Base-by-base conservation (phyloP, 2,329 filamentous ascomycete species). In the Aspergillus arachidicola region DNA sequence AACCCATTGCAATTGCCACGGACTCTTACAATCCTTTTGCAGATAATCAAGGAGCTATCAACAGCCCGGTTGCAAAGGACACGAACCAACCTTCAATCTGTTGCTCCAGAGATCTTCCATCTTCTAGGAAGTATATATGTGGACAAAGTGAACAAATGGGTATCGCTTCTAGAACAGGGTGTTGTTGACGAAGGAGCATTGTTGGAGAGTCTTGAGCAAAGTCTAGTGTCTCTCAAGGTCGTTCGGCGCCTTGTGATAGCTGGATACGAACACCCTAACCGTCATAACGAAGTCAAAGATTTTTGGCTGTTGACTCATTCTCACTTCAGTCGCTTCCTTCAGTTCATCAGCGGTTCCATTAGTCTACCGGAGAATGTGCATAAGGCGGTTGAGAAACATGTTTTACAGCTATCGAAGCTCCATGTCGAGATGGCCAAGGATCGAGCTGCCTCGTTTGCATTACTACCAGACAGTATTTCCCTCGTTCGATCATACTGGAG, bases 391-490 rank as follows among this genome's bases (percentile, higher is more conserved):
- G 91, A 91, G 68, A 96, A 93, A 74, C 94, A 97, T 73, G 82
- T 97, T 2, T 80, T 97, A 48, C 94, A 98, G 73, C 89, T 98
- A 57, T 89, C 94, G 4, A 99, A 98, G 78, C 82, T 99, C 3
- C 95, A 98, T 75, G 84, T 96, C 45, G 89, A 93, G 61, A 94
- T 98, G 89, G 88, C 92, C 1, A 87, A 87, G 57, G 81, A 84
- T 6, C 93, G 97, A 75, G 89, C 94, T 1, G 89, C 91, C 4
- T 91, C 93, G 60, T 98, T 97, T 76, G 89, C 90, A 0, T 83
- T 92, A 14, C 84, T 99, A 7, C 92, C 93, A 2, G 89, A 92
- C 71, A 93, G 92, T 2, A 81, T 96, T 19, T 83, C 88, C 19
- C 86, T 98, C 28, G 89, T 92, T 2, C 87, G 87, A 68, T 89